These are phyloP conservation scores for Termitomyces sp. DNA, from an alignment of 768 basidiomycete species.

Conservation along the genomic window DNA sequence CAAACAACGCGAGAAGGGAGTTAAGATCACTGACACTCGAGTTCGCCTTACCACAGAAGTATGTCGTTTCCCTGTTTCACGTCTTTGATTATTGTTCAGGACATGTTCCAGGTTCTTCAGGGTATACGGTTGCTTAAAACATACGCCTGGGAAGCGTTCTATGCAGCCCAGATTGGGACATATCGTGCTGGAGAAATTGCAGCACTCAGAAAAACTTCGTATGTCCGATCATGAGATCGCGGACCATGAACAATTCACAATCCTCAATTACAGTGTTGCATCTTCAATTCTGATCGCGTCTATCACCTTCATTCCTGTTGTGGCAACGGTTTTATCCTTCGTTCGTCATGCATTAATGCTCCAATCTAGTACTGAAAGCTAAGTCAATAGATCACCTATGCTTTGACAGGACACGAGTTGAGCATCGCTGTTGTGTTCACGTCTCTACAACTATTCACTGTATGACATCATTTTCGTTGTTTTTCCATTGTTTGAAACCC, in stretches of 20 bases:
- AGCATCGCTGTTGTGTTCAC: slow-evolving; percentile 51
- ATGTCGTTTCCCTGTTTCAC: not conserved
- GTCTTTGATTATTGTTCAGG: not conserved
- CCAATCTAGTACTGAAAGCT: not conserved
- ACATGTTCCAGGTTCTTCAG: slow-evolving; percentile 43
- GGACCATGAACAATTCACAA: not conserved
- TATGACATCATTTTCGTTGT: not conserved
- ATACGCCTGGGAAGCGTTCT: slow-evolving; percentile 56
- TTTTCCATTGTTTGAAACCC: not conserved
- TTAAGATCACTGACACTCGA: slow-evolving; percentile 62
- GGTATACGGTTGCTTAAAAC: slow-evolving; percentile 63
- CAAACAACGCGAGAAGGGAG: slow-evolving; percentile 44
- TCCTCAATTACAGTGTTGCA: slow-evolving; percentile 24
- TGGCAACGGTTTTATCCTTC: slow-evolving; percentile 46
- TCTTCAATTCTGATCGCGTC: slow-evolving; percentile 33
- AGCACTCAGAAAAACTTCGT: slow-evolving; percentile 33
- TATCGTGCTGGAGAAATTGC: slow-evolving; percentile 34
- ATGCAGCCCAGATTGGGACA: slow-evolving; percentile 32
- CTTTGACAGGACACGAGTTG: slow-evolving; percentile 47
- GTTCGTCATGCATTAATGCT: slow-evolving; percentile 24
- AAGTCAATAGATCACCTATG: slow-evolving; percentile 50
- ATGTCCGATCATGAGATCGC: slow-evolving; percentile 9
- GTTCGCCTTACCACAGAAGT: slow-evolving; percentile 61
- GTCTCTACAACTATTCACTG: slow-evolving; percentile 55
- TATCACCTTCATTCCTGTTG: slow-evolving; percentile 44